These are phyloP conservation scores for Astragalus membranaceus DNA, from an alignment of 306 rosid species.

Conservation along the genomic window DNA sequence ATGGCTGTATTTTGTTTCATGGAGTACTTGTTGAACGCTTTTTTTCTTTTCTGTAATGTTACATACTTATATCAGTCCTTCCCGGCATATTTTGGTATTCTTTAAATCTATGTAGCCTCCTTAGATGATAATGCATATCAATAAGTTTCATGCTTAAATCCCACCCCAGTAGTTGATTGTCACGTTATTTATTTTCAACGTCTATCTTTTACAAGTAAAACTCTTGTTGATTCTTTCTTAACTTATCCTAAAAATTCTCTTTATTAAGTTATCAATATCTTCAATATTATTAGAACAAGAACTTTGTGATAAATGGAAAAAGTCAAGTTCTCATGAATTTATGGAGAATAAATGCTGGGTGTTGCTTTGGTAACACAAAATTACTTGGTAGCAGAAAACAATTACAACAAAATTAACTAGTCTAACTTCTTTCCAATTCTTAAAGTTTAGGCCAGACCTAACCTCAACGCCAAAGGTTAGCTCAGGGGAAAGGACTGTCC, in stretches of 20 bases:
- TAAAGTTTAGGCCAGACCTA: too few species aligned
- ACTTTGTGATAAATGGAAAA: not conserved
- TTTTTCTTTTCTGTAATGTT: not conserved
- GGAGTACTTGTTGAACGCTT: too few species aligned
- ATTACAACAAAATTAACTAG: not conserved
- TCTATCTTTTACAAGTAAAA: not conserved
- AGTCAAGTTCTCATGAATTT: not conserved
- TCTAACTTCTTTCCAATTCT: too few species aligned
- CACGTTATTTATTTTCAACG: not conserved
- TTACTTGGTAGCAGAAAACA: too few species aligned
- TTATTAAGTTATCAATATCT: too few species aligned
- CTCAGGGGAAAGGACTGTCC: too few species aligned
- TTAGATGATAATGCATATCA: not conserved
- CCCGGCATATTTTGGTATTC: not conserved
- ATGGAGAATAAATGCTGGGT: not conserved
- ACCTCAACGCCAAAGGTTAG: too few species aligned
- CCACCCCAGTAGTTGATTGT: not conserved
- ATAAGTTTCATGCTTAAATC: slow-evolving; percentile 5
- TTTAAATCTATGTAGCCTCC: not conserved
- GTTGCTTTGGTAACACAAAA: not conserved
- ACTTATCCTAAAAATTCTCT: too few species aligned
- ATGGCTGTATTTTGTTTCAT: not conserved
- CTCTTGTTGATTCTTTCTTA: not conserved
- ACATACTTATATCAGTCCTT: not conserved
- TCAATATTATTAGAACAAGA: too few species aligned